Evolutionary conservation across 2,329 filamentous ascomycete species (phyloP), one percentile per base, ranked within the genome.

Genomic region (Cladophialophora yegresii): DNA sequence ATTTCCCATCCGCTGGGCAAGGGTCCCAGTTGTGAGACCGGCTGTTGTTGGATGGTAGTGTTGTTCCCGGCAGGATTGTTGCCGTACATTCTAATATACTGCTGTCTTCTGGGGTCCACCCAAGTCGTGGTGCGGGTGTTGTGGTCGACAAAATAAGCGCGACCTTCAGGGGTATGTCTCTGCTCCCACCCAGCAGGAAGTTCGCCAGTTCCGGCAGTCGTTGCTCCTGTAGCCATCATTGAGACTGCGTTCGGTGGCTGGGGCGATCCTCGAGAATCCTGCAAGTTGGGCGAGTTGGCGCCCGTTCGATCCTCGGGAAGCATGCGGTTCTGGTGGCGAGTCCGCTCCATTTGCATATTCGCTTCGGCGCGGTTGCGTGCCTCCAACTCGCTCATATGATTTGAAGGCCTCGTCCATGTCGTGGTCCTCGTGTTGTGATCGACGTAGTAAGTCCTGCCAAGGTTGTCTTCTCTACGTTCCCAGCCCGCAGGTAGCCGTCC

Each of bases 1-100:
- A 99, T 99, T 83, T 99, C 95, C 95, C 95, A 99, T 2, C 95
- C 95, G 73, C 95, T 98, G 2, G 95, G 95, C 54, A 99, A 79
- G 28, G 95, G 95, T 3, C 95, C 95, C 53, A 99, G 85, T 76
- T 99, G 95, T 1, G 95, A 98, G 1, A 99, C 95, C 0, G 95
- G 93, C 78, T 99, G 95, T 75, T 97, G 93, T 77, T 98, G 93
- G 69, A 98, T 96, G 59, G 88, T 90, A 54, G 91, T 93, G 72
- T 89, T 92, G 62, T 71, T 71, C 71, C 87, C 86, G 53, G 82
- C 81, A 40, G 79, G 80, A 67, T 89, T 90, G 77, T 92, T 95
- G 1, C 93, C 93, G 75, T 99, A 99, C 91, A 98, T 97, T 64
- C 95, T 86, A 66, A 99, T 98, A 79, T 97, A 99, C 77, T 99